Percentiles rank a stretch among this genome's conserved stretches.
phyloP scores from a whole-genome alignment of 2,329 filamentous ascomycete species.

The Lecanosticta acicola region DNA sequence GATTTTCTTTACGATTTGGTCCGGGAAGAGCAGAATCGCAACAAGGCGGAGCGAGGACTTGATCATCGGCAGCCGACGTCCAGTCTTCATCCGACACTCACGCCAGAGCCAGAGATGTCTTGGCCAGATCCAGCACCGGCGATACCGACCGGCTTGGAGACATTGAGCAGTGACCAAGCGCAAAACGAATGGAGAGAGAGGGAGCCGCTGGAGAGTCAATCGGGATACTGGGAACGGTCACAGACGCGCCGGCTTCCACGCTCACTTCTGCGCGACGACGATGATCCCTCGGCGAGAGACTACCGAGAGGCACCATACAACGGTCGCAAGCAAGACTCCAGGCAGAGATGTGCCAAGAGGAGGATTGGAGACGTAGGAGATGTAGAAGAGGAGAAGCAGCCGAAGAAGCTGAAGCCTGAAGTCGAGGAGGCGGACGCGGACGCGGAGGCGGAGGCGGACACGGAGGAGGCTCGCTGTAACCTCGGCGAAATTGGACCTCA shows the following conservation, averaged over 20 bases:
- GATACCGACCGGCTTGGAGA: neutral
- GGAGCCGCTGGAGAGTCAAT: slow-evolving; percentile 1
- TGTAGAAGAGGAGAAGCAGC: neutral
- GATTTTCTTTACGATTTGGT: slow-evolving; percentile 12
- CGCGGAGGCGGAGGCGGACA: neutral
- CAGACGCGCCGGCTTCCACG: slow-evolving; percentile 2
- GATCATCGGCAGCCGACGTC: slow-evolving; percentile 1
- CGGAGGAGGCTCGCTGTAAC: neutral
- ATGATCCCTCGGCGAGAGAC: neutral
- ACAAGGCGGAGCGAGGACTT: slow-evolving; percentile 10
- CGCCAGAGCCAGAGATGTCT: neutral
- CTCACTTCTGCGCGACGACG: neutral
- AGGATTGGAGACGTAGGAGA: too few relatives aligned
- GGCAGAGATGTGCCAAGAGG: too few relatives aligned
- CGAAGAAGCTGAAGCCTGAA: slow-evolving; percentile 1
- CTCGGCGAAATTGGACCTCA: neutral
- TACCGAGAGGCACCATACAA: too few relatives aligned
- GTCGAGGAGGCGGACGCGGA: neutral
- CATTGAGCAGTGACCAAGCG: neutral
- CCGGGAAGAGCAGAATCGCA: slow-evolving; percentile 12
- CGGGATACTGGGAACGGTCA: slow-evolving; percentile 8
- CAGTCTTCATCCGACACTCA: slow-evolving; percentile 1
- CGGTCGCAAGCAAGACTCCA: too few relatives aligned
- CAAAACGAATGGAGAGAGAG: neutral
- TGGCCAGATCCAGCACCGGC: neutral